Conservation (phyloP, 1,284 basidiomycete genomes). For the Meripilus lineatus region DNA sequence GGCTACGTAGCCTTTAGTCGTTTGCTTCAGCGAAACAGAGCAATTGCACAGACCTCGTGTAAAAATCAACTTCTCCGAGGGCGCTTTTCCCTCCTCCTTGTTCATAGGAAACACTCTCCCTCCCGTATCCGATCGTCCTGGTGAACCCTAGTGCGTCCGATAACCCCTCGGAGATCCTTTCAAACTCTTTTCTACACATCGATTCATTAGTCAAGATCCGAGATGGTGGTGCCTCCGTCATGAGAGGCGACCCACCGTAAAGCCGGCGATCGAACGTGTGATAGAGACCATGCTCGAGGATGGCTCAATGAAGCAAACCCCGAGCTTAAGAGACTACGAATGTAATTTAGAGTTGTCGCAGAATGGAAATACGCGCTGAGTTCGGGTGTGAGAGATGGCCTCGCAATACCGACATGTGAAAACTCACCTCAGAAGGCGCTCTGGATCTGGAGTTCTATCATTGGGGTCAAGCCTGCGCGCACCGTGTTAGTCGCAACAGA, state of each 20-base stretch:
- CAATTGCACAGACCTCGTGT: slow-evolving; percentile 63
- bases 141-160: slow-evolving; percentile 94
- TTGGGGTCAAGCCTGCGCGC: slow-evolving; percentile 57
- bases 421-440: slow-evolving; percentile 70
- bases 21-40: slow-evolving; percentile 3
- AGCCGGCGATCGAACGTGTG: slow-evolving; percentile 82
- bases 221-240: background rate
- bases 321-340: slow-evolving; percentile 83
- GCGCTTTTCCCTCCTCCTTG: slow-evolving; percentile 66
- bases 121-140: slow-evolving; percentile 74
- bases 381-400: background rate
- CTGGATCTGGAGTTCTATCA: slow-evolving; percentile 85
- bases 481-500: background rate
- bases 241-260: slow-evolving; percentile 46
- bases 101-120: slow-evolving; percentile 53
- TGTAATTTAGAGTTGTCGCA: slow-evolving; percentile 88
- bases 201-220: background rate
- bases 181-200: slow-evolving; percentile 66
- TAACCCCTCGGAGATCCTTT: slow-evolving; percentile 78
- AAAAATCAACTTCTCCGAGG: slow-evolving; percentile 91
- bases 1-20: slow-evolving; percentile 41
- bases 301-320: slow-evolving; percentile 92
- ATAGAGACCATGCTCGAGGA: slow-evolving; percentile 89
- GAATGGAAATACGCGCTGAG: slow-evolving; percentile 94
- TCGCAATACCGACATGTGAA: background rate